These are phyloP conservation scores for Diutina sp. DNA, from an alignment of 1,139 yeast genomes.

Conservation along the genomic window DNA sequence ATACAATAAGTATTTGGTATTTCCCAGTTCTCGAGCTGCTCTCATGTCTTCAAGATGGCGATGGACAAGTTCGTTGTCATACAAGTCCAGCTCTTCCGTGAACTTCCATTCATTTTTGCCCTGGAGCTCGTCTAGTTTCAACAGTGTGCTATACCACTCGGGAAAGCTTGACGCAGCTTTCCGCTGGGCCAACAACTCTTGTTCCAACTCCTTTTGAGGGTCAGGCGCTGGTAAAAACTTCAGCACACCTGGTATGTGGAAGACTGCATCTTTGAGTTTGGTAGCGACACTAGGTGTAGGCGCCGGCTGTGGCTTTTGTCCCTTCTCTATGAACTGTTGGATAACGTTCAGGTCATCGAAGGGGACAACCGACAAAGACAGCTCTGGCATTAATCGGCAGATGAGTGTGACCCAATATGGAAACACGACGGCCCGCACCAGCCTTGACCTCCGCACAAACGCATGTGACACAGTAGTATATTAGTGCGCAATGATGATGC, in stretches of 20 bases:
- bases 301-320: neutral
- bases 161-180: constrained; percentile 50
- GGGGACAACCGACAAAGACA: neutral
- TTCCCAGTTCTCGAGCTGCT: constrained; percentile 41
- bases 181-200: constrained; percentile 31
- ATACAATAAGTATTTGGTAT: constrained; percentile 52
- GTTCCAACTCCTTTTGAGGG: neutral
- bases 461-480: neutral
- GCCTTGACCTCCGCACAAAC: neutral
- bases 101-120: constrained; percentile 64
- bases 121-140: constrained; percentile 48
- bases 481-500: neutral
- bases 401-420: neutral
- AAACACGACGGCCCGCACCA: neutral
- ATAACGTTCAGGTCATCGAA: neutral
- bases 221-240: neutral
- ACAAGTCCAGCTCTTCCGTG: constrained; percentile 45
- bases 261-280: neutral
- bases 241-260: neutral
- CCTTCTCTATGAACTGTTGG: neutral
- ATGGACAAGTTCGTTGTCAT: constrained; percentile 56
- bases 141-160: constrained; percentile 58
- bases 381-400: neutral
- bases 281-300: neutral
- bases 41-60: constrained; percentile 45